Evolutionary conservation across 371 early-diverging fungal species (phyloP), one percentile per base, ranked within the genome.

Genomic region (Circinella umbellata): DNA sequence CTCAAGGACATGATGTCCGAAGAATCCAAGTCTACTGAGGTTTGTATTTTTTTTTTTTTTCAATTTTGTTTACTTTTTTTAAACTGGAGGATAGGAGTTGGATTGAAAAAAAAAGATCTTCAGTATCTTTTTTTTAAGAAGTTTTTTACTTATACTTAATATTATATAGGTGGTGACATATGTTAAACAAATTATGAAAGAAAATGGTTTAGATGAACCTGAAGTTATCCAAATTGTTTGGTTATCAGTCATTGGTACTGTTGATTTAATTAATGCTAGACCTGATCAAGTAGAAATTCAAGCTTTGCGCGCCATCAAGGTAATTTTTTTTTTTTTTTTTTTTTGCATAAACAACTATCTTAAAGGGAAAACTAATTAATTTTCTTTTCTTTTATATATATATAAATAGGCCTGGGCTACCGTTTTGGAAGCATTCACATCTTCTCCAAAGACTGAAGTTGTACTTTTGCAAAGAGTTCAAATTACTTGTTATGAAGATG

Each of bases 261-360:
- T 93, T 37, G 94, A 94, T 70, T 88, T 91, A 85, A 85, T 91
- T 68, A 79, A 74, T 27, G 82, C 86, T 70, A 89, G 93, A 64
- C 80, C 90, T 60, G 97, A 96, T 79, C 94, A 94, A 76, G 86
- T 95, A 71, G 96, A 96, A 73, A 78, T 83, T 35, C 92, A 90
- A 78, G 86, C 84, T 46, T 82, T 88, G 76, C 85, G 85, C 75
- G 91, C 88, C 68, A 82, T 93, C 57, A 85, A 68, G 68, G 74
- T 76, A 76, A 49, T 61, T 63, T 69, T 73, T 11, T 42, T 9
- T 61, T 63, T 69, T 73, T 11, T 42, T 9, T 1, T 42, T 42
- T 9, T 42, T 42, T 6, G 42, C 27, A 27, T 27, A 27, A 27
- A 27, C 27, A 27, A 27, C 27, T 27, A 27, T 27, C 27, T 2